These are phyloP conservation scores for Spencermartinsiella europaea DNA, from an alignment of 805 yeast species.

Conservation along the genomic window DNA sequence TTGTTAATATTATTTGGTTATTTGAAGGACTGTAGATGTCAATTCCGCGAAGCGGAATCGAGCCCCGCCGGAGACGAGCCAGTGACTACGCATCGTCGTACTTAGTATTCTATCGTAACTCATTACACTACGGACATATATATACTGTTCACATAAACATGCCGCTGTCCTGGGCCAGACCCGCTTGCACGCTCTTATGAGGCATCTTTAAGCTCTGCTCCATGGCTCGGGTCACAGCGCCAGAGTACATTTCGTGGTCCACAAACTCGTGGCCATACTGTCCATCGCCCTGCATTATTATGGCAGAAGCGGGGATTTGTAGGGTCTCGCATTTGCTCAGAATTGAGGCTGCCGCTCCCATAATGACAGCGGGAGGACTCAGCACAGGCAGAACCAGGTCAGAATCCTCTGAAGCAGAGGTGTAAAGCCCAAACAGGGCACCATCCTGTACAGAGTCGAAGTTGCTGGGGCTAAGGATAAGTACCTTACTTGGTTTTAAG, in stretches of 20 bases:
- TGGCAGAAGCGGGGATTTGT: slow-evolving; percentile 21
- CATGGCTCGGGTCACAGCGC: slow-evolving; percentile 7
- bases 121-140: neutral
- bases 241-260: slow-evolving; percentile 3
- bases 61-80: too few relatives aligned
- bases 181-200: neutral
- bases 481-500: slow-evolving; percentile 11
- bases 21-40: too few relatives aligned
- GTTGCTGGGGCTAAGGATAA: slow-evolving; percentile 14
- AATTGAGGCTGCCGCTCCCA: slow-evolving; percentile 31
- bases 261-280: slow-evolving; percentile 29
- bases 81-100: too few relatives aligned
- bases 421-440: slow-evolving; percentile 13
- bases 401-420: slow-evolving; percentile 3
- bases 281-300: slow-evolving; percentile 31
- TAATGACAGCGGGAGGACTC: slow-evolving; percentile 28
- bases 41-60: too few relatives aligned
- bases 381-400: slow-evolving; percentile 17
- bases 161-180: neutral
- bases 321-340: slow-evolving; percentile 24
- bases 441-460: slow-evolving; percentile 11
- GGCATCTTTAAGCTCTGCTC: neutral
- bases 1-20: too few relatives aligned
- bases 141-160: slow-evolving; percentile 1
- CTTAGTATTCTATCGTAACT: neutral